Percentiles rank a stretch among this genome's conserved stretches.
phyloP scores from a whole-genome alignment of 2,329 filamentous ascomycete species.

The Paecilomyces fulvus region DNA sequence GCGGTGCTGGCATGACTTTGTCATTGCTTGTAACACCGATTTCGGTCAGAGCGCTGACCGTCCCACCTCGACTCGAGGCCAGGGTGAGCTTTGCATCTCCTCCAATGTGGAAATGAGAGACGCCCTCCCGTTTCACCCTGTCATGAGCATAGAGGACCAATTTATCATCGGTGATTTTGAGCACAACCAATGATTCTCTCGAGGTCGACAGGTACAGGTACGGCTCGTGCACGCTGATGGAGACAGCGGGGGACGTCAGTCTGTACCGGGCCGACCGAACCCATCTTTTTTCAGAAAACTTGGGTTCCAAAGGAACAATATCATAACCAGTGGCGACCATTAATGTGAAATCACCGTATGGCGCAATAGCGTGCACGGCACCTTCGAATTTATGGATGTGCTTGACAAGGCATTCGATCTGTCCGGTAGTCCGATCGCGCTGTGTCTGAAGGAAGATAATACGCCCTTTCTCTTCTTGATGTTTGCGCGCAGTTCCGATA shows the following conservation, averaged over 20 bases:
- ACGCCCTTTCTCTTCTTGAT: conserved; percentile 23
- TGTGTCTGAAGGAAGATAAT: conserved; percentile 31
- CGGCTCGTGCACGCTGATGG: conserved; percentile 39
- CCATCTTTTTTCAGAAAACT: conserved; percentile 35
- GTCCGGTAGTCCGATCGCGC: conserved; percentile 16
- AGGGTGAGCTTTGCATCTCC: conserved; percentile 38
- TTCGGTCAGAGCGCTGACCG: conserved; percentile 34
- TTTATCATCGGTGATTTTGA: conserved; percentile 30
- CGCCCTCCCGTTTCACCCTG: conserved; percentile 20
- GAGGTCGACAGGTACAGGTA: conserved; percentile 48
- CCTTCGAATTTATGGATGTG: conserved; percentile 26
- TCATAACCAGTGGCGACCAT: conserved; percentile 40
- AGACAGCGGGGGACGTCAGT: conserved; percentile 42
- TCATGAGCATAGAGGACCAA: conserved; percentile 28
- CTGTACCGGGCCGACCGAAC: conserved; percentile 27
- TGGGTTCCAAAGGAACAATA: conserved; percentile 36
- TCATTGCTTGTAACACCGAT: conserved; percentile 15
- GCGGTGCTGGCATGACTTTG: conserved; percentile 21
- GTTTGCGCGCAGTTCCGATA: conserved; percentile 28
- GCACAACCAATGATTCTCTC: conserved; percentile 45
- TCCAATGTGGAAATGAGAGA: conserved; percentile 32
- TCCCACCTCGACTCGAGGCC: conserved; percentile 44
- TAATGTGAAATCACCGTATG: conserved; percentile 35
- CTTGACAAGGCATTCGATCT: conserved; percentile 27
- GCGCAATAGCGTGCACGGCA: conserved; percentile 49